Conservation (phyloP, 192 early-diverging fungal genomes). For the Allomyces arbusculus region DNA sequence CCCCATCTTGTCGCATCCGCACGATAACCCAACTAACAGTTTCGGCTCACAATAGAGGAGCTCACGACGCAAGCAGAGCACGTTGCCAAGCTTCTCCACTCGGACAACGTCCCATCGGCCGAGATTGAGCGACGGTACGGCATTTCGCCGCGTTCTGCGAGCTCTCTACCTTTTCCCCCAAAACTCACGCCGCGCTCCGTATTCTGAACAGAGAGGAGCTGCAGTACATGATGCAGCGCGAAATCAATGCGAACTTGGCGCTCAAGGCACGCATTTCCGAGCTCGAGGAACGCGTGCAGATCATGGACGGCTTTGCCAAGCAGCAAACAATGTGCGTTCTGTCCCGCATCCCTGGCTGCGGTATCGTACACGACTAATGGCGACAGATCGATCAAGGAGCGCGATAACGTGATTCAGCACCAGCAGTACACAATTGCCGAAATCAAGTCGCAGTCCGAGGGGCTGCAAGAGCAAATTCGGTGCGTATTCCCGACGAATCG, state of each 20-base stretch:
- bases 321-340: neutral
- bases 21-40: too few relatives aligned
- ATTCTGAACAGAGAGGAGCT: neutral
- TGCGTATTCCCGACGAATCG: too few relatives aligned
- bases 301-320: neutral
- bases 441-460: neutral
- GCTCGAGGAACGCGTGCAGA: neutral
- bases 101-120: neutral
- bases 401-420: neutral
- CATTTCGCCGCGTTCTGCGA: neutral
- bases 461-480: neutral
- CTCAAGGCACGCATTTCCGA: neutral
- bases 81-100: neutral
- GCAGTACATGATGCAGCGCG: neutral
- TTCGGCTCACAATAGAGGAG: neutral
- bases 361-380: neutral
- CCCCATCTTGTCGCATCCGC: too few relatives aligned
- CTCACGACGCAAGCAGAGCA: neutral
- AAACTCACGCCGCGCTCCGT: neutral
- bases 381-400: neutral
- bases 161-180: neutral
- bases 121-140: neutral
- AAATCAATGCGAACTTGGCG: neutral
- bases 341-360: neutral
- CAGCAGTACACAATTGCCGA: neutral